Conservation (phyloP, 805 yeast genomes). For the Metschnikowia henanensis region DNA sequence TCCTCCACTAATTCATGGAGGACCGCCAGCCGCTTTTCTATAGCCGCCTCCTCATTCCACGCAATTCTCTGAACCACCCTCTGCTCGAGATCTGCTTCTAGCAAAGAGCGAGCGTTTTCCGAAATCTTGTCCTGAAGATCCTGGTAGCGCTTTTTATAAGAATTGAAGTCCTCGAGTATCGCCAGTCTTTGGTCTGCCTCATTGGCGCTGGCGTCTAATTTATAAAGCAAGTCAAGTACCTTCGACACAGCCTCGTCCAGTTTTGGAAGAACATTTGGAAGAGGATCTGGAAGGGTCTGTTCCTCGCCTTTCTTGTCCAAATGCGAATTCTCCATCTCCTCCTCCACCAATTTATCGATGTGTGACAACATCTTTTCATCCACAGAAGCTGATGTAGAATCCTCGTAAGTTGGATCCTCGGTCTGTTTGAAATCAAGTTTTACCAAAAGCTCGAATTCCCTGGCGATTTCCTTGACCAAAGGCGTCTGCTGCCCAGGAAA, state of each 20-base stretch:
- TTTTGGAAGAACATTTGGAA: conserved; percentile 17
- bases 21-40: conserved; percentile 19
- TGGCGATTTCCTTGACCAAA: conserved; percentile 21
- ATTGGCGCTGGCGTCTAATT: conserved; percentile 12
- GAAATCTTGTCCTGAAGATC: not conserved
- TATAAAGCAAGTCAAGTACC: conserved; percentile 20
- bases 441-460: conserved; percentile 37
- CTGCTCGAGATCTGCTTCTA: conserved; percentile 19
- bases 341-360: conserved; percentile 23
- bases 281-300: not conserved
- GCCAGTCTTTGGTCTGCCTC: conserved; percentile 7
- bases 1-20: conserved; percentile 28
- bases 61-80: conserved; percentile 8
- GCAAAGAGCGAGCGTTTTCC: conserved; percentile 5
- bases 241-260: conserved; percentile 18
- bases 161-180: conserved; percentile 1
- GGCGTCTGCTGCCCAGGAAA: not conserved
- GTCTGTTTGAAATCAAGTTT: conserved; percentile 41
- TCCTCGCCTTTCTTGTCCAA: not conserved
- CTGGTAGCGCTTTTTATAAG: not conserved
- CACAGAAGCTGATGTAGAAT: conserved; percentile 25
- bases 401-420: conserved; percentile 19
- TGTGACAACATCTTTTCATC: conserved; percentile 25
- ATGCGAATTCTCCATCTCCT: conserved; percentile 6
- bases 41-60: conserved; percentile 21